A percentile compares a stretch with the other conserved stretches of the same genome.
Conservation (phyloP, 371 early-diverging fungal genomes). For the Entomophthora muscae region DNA sequence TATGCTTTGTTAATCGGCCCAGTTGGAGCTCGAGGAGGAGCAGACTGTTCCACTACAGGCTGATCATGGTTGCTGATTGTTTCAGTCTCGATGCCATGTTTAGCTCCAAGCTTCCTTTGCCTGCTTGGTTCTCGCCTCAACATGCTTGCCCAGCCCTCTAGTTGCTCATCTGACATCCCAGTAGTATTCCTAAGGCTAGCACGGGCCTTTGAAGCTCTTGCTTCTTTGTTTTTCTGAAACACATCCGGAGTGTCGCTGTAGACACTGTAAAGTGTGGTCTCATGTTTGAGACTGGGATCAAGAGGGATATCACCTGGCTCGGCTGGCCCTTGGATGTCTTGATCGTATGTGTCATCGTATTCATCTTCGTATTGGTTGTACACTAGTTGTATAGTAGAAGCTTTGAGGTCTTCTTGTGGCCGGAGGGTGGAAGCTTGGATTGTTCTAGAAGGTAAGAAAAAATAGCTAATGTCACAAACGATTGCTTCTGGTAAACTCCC, state of each 20-base stretch:
- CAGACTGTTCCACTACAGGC: background rate
- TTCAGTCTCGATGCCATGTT: background rate
- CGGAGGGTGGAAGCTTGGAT: background rate
- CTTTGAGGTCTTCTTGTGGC: background rate
- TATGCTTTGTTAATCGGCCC: background rate
- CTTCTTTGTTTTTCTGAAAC: background rate
- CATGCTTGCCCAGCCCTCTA: slow-evolving; percentile 5
- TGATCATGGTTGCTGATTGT: background rate
- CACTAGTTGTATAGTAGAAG: background rate
- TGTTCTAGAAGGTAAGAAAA: background rate
- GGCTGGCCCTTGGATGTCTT: background rate
- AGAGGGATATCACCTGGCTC: background rate
- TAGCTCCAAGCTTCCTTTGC: background rate
- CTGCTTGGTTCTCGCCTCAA: background rate
- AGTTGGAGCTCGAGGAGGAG: background rate
- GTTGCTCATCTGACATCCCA: slow-evolving; percentile 4
- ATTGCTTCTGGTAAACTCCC: background rate
- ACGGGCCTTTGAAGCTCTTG: background rate
- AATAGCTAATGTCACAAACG: background rate
- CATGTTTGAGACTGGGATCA: background rate
- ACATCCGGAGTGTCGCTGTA: background rate
- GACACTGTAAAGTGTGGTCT: background rate
- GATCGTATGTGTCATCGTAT: slow-evolving; percentile 3
- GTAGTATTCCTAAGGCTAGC: background rate
- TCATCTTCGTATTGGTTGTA: slow-evolving; percentile 7